Evolutionary conservation across 208 protist species (phyloP).

Genomic region (Zelonia costaricensis): DNA sequence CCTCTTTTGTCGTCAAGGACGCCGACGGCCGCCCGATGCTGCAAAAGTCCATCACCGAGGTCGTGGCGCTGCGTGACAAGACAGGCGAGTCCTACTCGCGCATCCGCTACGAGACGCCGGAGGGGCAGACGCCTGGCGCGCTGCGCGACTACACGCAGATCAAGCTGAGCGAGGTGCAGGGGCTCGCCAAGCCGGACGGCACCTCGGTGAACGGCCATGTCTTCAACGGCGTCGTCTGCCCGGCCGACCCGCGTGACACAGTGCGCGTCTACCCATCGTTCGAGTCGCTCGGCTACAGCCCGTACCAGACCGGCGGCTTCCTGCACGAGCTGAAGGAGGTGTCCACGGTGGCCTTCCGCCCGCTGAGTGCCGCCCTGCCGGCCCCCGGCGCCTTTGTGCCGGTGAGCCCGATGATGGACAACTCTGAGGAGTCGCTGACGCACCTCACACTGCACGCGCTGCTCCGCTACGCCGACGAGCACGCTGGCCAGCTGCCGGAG

Average conservation of each 20-base stretch:
- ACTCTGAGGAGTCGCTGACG: conserved; percentile 70
- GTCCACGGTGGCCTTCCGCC: conserved; percentile 49
- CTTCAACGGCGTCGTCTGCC: conserved; percentile 81
- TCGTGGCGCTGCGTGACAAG: conserved; percentile 59
- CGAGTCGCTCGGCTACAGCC: conserved; percentile 59
- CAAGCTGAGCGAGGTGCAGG: conserved; percentile 84
- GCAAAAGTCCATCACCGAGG: conserved; percentile 76
- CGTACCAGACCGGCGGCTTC: conserved; percentile 86
- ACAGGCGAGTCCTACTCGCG: conserved; percentile 64
- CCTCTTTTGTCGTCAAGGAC: conserved; percentile 78
- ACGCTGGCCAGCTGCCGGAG: conserved; percentile 52
- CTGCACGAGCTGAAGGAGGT: conserved; percentile 85
- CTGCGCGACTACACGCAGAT: conserved; percentile 86
- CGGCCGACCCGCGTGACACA: conserved; percentile 67
- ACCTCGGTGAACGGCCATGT: conserved; percentile 64
- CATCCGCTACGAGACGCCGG: conserved; percentile 82
- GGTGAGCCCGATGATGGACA: conserved; percentile 89
- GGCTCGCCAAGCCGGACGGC: conserved; percentile 58
- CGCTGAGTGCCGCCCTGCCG: conserved; percentile 52
- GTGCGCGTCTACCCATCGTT: conserved; percentile 89
- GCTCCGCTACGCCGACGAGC: conserved; percentile 67
- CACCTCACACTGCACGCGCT: conserved; percentile 68
- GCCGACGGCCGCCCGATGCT: conserved; percentile 77
- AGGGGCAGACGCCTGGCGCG: conserved; percentile 80
- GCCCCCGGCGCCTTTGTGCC: conserved; percentile 69